These are phyloP conservation scores for Talaromyces sp. DNA, from an alignment of 2,329 filamentous ascomycete genomes.

Conservation along the genomic window DNA sequence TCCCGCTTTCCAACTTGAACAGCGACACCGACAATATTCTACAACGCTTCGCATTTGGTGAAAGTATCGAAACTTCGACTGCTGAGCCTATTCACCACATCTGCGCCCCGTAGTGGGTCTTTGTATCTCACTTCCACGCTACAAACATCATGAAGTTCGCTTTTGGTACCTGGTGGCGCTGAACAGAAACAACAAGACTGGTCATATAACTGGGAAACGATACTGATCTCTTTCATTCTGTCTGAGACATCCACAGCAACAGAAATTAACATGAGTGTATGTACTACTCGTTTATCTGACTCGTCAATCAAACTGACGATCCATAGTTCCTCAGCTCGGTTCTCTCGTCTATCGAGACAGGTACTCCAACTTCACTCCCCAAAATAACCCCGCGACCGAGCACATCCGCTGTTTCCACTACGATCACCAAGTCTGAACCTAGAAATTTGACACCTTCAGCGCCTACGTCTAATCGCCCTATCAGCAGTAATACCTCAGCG, in stretches of 20 bases:
- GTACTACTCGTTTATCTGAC: slow-evolving; percentile 5
- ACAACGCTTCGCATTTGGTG: neutral
- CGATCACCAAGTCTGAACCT: slow-evolving; percentile 23
- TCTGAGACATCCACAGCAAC: slow-evolving; percentile 1
- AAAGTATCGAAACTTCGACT: neutral
- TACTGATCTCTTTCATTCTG: neutral
- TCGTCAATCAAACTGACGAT: slow-evolving; percentile 21
- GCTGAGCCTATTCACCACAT: neutral
- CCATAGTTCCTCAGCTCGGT: slow-evolving; percentile 51
- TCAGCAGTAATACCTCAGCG: slow-evolving; percentile 14
- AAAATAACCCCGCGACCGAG: slow-evolving; percentile 23
- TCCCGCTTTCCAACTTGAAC: neutral
- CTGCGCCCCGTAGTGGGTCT: slow-evolving; percentile 7
- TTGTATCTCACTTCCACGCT: slow-evolving; percentile 15
- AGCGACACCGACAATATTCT: neutral
- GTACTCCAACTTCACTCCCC: slow-evolving; percentile 32
- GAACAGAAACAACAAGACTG: slow-evolving; percentile 22
- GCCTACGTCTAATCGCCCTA: slow-evolving; percentile 18
- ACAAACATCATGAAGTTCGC: slow-evolving; percentile 39
- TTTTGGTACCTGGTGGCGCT: slow-evolving; percentile 39
- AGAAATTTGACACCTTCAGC: slow-evolving; percentile 20
- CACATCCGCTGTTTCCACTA: slow-evolving; percentile 24
- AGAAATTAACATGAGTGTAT: slow-evolving; percentile 38
- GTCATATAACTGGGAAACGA: slow-evolving; percentile 18
- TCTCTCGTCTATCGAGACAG: slow-evolving; percentile 49